Conservation (phyloP, 2,329 filamentous ascomycete species). For the Pestalotiopsis sp. region DNA sequence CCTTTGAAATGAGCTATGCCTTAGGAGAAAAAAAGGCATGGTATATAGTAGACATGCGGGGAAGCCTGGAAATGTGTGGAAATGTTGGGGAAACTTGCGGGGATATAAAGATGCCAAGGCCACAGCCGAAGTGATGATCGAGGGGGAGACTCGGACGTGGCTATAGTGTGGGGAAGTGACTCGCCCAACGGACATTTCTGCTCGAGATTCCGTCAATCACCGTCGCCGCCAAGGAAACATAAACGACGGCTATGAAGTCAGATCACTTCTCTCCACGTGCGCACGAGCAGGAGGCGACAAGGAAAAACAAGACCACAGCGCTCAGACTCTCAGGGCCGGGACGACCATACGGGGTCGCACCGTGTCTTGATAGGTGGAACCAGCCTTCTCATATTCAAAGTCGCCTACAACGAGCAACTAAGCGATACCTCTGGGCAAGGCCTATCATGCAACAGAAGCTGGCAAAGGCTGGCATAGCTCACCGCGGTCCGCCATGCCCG, state of each 20-base stretch:
- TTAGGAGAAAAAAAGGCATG: neutral
- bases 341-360: neutral
- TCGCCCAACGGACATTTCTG: slow-evolving; percentile 1
- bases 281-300: neutral
- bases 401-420: neutral
- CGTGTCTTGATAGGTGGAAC: slow-evolving; percentile 12
- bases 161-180: slow-evolving; percentile 4
- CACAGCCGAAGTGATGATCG: neutral
- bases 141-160: neutral
- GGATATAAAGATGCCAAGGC: slow-evolving; percentile 5
- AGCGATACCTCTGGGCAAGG: neutral
- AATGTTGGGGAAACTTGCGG: slow-evolving; percentile 19
- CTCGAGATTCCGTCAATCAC: slow-evolving; percentile 25
- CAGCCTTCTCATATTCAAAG: neutral
- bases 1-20: neutral
- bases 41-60: neutral
- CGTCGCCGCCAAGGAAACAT: neutral
- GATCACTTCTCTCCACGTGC: slow-evolving; percentile 10
- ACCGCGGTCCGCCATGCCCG: slow-evolving; percentile 4
- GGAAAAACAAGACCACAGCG: neutral
- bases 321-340: neutral
- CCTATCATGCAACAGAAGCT: neutral
- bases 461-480: neutral
- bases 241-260: neutral
- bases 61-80: slow-evolving; percentile 15